phyloP scores from a whole-genome alignment of 2,329 filamentous ascomycete genomes.

The Clonostachys solani region DNA sequence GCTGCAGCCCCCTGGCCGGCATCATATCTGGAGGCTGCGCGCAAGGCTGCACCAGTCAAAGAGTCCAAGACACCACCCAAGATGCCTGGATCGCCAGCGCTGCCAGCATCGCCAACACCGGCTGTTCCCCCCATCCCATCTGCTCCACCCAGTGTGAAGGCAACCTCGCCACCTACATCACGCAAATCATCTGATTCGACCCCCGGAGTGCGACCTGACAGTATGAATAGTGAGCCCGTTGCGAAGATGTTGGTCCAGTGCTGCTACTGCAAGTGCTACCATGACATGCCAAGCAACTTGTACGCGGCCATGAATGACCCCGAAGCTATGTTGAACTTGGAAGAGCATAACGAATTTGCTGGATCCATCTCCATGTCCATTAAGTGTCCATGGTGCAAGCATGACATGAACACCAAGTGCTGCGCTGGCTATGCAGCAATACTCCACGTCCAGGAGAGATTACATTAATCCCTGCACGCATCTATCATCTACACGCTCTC shows the following conservation, averaged over 20 bases:
- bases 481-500: too few relatives aligned
- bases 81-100: slow-evolving; percentile 12
- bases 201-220: not conserved
- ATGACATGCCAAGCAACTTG: slow-evolving; percentile 60
- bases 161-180: not conserved
- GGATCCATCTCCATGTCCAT: slow-evolving; percentile 57
- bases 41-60: slow-evolving; percentile 5
- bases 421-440: slow-evolving; percentile 66
- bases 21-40: slow-evolving; percentile 12
- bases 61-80: slow-evolving; percentile 1
- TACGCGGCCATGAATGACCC: slow-evolving; percentile 63
- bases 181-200: not conserved
- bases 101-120: not conserved
- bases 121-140: not conserved
- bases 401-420: slow-evolving; percentile 65
- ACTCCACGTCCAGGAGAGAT: slow-evolving; percentile 60
- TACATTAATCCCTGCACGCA: slow-evolving; percentile 32
- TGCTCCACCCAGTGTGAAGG: not conserved
- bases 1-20: slow-evolving; percentile 7
- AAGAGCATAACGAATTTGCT: slow-evolving; percentile 45
- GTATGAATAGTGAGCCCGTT: slow-evolving; percentile 29
- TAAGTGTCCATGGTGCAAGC: slow-evolving; percentile 68
- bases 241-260: slow-evolving; percentile 64
- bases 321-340: slow-evolving; percentile 28
- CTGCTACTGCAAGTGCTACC: slow-evolving; percentile 59